phyloP scores from a whole-genome alignment of 1,139 yeast species.

The Candida pseudocylindracea region DNA sequence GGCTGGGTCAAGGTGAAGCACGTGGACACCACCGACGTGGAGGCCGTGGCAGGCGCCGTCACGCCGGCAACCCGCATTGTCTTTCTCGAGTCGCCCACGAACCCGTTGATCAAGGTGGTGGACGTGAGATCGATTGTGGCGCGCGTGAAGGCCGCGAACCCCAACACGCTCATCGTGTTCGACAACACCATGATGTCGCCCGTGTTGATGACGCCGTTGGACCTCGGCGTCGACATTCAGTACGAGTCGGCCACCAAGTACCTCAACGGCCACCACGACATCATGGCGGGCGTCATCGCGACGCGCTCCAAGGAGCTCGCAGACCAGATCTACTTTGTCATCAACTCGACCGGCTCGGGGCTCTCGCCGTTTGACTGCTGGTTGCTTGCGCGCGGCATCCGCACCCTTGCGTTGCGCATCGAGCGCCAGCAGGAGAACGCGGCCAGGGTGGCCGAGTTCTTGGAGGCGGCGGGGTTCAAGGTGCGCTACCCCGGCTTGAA shows the following conservation, averaged over 20 bases:
- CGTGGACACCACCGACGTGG: constrained; percentile 61
- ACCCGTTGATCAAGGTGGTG: constrained; percentile 73
- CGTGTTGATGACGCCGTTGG: constrained; percentile 61
- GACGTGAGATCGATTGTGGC: constrained; percentile 48
- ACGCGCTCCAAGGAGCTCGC: constrained; percentile 41
- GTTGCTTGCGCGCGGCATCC: constrained; percentile 70
- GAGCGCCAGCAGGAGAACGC: constrained; percentile 80
- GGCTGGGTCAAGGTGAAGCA: constrained; percentile 54
- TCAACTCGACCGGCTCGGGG: constrained; percentile 83
- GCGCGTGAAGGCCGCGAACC: constrained; percentile 44
- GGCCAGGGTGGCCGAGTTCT: constrained; percentile 47
- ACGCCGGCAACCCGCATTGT: constrained; percentile 42
- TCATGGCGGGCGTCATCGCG: constrained; percentile 86
- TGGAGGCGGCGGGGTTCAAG: constrained; percentile 34
- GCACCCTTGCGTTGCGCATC: constrained; percentile 64
- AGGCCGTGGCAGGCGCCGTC: constrained; percentile 29
- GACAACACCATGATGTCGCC: constrained; percentile 97
- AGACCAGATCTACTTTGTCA: constrained; percentile 46
- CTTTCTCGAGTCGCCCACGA: constrained; percentile 76
- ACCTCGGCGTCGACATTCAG: constrained; percentile 72
- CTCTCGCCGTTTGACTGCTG: constrained; percentile 81
- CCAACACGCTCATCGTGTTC: constrained; percentile 56
- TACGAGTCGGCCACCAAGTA: constrained; percentile 88
- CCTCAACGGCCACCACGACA: constrained; percentile 83
- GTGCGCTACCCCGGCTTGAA: constrained; percentile 75